A percentile compares a stretch with the other conserved stretches of the same genome.
These are phyloP conservation scores for Vararia minispora DNA, from an alignment of 768 basidiomycete species.

Conservation along the genomic window DNA sequence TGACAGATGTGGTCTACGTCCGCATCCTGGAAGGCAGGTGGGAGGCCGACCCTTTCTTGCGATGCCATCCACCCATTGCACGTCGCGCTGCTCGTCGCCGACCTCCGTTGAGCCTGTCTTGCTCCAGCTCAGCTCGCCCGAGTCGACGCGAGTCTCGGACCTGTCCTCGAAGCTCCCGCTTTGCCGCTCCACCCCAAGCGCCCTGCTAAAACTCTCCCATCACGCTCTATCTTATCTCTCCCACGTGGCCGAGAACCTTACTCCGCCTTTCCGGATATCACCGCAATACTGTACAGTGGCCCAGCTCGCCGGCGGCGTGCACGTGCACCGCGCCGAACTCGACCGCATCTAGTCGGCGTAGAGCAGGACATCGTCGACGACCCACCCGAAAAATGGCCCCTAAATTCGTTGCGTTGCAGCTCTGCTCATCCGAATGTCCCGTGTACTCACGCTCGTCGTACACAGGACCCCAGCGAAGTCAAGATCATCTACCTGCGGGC, in stretches of 20 bases:
- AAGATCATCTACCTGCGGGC: slow-evolving; percentile 99
- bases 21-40: slow-evolving; percentile 76
- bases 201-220: too few species aligned
- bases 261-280: too few species aligned
- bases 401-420: slow-evolving; percentile 49
- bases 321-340: too few species aligned
- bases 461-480: slow-evolving; percentile 93
- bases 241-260: too few species aligned
- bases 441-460: neutral
- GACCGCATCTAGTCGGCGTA: too few species aligned
- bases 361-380: too few species aligned
- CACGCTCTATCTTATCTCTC: too few species aligned
- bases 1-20: slow-evolving; percentile 74
- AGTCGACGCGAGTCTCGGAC: neutral
- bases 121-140: neutral
- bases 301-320: too few species aligned
- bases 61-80: slow-evolving; percentile 84
- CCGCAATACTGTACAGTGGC: too few species aligned
- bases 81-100: too few species aligned
- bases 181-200: too few species aligned
- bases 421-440: neutral
- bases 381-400: slow-evolving; percentile 65
- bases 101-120: slow-evolving; percentile 14
- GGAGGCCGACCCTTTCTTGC: slow-evolving; percentile 66
- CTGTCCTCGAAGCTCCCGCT: too few species aligned